phyloP scores from a whole-genome alignment of 2,329 filamentous ascomycete genomes.

The Fusarium austroafricanum region DNA sequence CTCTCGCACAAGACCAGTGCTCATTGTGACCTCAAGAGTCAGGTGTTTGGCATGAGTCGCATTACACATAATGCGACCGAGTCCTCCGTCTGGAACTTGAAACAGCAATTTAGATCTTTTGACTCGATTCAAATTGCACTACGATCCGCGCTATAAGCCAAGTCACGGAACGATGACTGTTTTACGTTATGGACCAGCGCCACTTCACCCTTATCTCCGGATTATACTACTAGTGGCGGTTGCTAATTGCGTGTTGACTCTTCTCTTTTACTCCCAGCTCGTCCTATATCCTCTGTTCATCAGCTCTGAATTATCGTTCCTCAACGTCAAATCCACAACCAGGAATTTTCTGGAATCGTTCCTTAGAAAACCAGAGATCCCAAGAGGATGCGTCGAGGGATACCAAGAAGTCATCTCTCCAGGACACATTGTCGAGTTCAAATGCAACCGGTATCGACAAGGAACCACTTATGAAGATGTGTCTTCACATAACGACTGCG shows the following conservation, averaged over 20 bases:
- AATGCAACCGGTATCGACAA: neutral
- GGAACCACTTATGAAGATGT: neutral
- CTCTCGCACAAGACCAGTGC: neutral
- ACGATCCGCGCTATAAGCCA: too few relatives aligned
- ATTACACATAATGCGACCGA: neutral
- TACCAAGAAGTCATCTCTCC: neutral
- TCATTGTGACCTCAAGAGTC: neutral
- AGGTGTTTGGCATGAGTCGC: neutral
- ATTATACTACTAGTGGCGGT: neutral
- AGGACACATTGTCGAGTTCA: neutral
- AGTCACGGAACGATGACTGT: neutral
- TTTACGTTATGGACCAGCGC: neutral
- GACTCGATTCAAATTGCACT: too few relatives aligned
- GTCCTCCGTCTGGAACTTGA: too few relatives aligned
- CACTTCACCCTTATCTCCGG: neutral
- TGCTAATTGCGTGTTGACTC: neutral
- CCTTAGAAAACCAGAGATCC: neutral
- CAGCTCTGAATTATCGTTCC: fast-evolving
- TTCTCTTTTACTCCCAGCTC: neutral
- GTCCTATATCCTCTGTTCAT: neutral
- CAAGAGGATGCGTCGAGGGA: neutral
- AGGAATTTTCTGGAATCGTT: neutral
- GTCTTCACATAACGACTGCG: neutral
- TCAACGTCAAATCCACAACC: neutral
- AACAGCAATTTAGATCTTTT: too few relatives aligned